Evolutionary conservation across 2,329 filamentous ascomycete species (phyloP).

Genomic region (Zelopaecilomyces penicillatus): DNA sequence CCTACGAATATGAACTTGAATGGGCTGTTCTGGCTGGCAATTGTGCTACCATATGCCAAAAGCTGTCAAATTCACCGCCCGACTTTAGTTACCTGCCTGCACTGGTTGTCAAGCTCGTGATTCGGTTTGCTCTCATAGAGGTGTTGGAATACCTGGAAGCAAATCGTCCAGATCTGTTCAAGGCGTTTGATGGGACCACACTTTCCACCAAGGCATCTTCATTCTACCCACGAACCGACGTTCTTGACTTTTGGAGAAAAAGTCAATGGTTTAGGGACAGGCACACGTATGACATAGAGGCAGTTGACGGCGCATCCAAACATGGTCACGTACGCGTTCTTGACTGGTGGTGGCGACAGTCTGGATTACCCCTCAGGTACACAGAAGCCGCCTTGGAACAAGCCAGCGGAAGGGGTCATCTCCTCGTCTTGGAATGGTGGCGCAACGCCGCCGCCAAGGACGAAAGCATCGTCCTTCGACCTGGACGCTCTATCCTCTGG

Average conservation of each 20-base stretch:
- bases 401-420: slow-evolving; percentile 73
- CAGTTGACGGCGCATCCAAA: slow-evolving; percentile 78
- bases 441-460: slow-evolving; percentile 57
- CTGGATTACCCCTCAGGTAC: slow-evolving; percentile 70
- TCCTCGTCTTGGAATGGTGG: slow-evolving; percentile 93
- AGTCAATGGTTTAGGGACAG: slow-evolving; percentile 76
- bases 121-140: slow-evolving; percentile 79
- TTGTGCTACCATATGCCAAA: slow-evolving; percentile 61
- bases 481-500: slow-evolving; percentile 75
- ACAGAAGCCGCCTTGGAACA: slow-evolving; percentile 83
- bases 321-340: slow-evolving; percentile 78
- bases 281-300: slow-evolving; percentile 70
- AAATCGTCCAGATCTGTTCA: slow-evolving; percentile 66
- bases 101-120: slow-evolving; percentile 77
- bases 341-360: slow-evolving; percentile 83
- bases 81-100: slow-evolving; percentile 65
- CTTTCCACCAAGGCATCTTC: slow-evolving; percentile 82
- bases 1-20: slow-evolving; percentile 72
- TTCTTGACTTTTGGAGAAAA: slow-evolving; percentile 86
- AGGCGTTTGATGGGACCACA: slow-evolving; percentile 75
- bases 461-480: slow-evolving; percentile 56
- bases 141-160: slow-evolving; percentile 61
- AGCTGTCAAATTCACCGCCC: slow-evolving; percentile 62
- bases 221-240: slow-evolving; percentile 74
- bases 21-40: slow-evolving; percentile 73